Percentiles rank a stretch among this genome's conserved stretches.
These are phyloP conservation scores for Beauveria varroae DNA, from an alignment of 2,329 filamentous ascomycete genomes.

Conservation along the genomic window DNA sequence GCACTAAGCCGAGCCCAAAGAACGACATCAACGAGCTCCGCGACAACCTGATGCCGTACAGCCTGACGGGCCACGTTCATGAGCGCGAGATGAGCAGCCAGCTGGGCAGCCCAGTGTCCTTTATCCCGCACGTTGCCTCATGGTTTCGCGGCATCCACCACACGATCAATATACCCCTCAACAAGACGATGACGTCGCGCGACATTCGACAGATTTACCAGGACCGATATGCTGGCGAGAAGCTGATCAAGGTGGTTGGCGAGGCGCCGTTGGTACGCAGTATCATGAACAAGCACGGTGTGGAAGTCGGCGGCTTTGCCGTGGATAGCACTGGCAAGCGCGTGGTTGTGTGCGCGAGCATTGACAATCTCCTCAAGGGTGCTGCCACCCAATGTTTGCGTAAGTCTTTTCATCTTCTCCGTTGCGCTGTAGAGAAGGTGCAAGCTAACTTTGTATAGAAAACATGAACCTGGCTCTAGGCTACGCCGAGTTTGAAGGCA, in stretches of 20 bases:
- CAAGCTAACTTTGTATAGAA: neutral
- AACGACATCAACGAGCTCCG: conserved; percentile 79
- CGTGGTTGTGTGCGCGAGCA: conserved; percentile 88
- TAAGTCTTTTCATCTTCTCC: conserved; percentile 41
- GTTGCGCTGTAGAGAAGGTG: neutral
- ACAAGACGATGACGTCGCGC: conserved; percentile 77
- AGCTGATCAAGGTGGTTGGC: conserved; percentile 85
- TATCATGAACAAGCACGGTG: conserved; percentile 77
- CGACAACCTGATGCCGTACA: conserved; percentile 84
- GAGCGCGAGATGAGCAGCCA: conserved; percentile 83
- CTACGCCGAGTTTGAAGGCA: conserved; percentile 10
- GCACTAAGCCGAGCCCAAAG: conserved; percentile 89
- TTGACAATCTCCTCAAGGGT: conserved; percentile 90
- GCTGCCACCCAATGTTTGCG: conserved; percentile 87
- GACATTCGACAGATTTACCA: conserved; percentile 94
- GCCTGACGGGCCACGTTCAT: conserved; percentile 78
- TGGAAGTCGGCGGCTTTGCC: conserved; percentile 94
- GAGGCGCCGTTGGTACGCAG: conserved; percentile 80
- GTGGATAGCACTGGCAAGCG: conserved; percentile 84
- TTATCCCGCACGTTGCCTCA: conserved; percentile 75
- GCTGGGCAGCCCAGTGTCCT: conserved; percentile 67
- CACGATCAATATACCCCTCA: conserved; percentile 83
- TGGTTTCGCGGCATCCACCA: conserved; percentile 97
- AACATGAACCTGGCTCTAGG: conserved; percentile 9
- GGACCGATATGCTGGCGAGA: conserved; percentile 91